phyloP scores from a whole-genome alignment of 2,329 filamentous ascomycete species.

The Pyrenophora teres region DNA sequence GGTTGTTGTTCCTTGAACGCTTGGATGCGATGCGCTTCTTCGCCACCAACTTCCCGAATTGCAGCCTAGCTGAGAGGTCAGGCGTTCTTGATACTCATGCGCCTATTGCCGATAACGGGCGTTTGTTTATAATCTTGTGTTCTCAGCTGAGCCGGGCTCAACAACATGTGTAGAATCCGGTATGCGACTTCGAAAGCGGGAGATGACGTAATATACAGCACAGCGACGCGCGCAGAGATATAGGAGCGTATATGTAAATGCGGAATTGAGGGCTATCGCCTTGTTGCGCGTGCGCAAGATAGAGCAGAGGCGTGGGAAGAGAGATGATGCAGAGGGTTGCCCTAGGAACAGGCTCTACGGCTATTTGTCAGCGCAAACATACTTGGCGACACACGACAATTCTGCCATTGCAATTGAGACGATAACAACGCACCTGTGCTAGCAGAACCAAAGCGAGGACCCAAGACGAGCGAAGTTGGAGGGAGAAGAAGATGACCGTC shows the following conservation, averaged over 20 bases:
- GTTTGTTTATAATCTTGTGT: no score
- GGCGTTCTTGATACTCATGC: background rate
- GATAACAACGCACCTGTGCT: constrained; percentile 15
- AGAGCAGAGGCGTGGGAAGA: constrained; percentile 10
- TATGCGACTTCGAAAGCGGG: background rate
- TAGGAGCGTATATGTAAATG: constrained; percentile 1
- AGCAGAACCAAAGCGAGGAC: constrained; percentile 15
- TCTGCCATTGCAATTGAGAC: constrained; percentile 12
- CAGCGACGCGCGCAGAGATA: background rate
- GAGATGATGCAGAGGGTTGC: constrained; percentile 28
- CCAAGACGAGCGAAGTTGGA: constrained; percentile 12
- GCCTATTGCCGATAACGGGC: no score
- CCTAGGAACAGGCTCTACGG: constrained; percentile 23
- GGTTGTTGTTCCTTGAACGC: background rate
- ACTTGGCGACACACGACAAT: background rate
- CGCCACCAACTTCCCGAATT: background rate
- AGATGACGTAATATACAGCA: constrained; percentile 5
- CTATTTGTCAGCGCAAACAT: constrained; percentile 23
- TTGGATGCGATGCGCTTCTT: background rate
- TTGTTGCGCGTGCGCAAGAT: constrained; percentile 7
- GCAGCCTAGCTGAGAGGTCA: no score
- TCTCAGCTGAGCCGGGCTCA: no score
- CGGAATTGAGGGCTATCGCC: constrained; percentile 29
- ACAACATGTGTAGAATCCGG: background rate
- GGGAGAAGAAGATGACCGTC: constrained; percentile 20